These are phyloP conservation scores for Coniferiporia weirii DNA, from an alignment of 1,284 basidiomycete species.

Conservation along the genomic window DNA sequence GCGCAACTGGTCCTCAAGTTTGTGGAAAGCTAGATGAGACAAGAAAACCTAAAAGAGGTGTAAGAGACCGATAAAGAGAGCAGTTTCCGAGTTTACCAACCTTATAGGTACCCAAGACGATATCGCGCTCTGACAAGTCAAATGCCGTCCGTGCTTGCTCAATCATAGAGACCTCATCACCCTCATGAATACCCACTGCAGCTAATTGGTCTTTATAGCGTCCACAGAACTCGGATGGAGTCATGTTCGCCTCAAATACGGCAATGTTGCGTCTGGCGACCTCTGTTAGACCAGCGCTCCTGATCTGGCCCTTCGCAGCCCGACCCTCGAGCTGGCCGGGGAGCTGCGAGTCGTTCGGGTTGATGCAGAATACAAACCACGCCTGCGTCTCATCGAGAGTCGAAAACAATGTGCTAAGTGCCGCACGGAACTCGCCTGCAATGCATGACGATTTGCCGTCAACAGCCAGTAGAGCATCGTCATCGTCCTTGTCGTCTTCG, in stretches of 20 bases:
- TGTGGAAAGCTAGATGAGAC: slow-evolving; percentile 82
- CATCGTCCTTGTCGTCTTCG: slow-evolving; percentile 51
- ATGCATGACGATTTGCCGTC: slow-evolving; percentile 59
- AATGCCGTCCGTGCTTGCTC: slow-evolving; percentile 60
- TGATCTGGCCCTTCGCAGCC: slow-evolving; percentile 88
- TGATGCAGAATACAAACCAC: slow-evolving; percentile 92
- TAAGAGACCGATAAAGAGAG: slow-evolving; percentile 2
- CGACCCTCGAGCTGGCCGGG: slow-evolving; percentile 92
- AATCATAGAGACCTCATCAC: slow-evolving; percentile 46
- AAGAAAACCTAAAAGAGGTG: slow-evolving; percentile 71
- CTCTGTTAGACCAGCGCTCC: slow-evolving; percentile 76
- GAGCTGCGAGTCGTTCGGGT: slow-evolving; percentile 92
- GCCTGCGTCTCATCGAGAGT: slow-evolving; percentile 87
- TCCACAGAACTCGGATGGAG: slow-evolving; percentile 82
- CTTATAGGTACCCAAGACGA: slow-evolving; percentile 79
- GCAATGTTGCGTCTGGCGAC: slow-evolving; percentile 65
- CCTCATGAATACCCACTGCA: slow-evolving; percentile 44
- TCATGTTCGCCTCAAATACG: slow-evolving; percentile 82
- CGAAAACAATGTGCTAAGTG: slow-evolving; percentile 82
- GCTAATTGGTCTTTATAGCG: slow-evolving; percentile 66
- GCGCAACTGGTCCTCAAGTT: slow-evolving; percentile 84
- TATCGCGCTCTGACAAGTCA: slow-evolving; percentile 64
- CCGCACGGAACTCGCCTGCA: slow-evolving; percentile 81
- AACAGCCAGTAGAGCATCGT: slow-evolving; percentile 34
- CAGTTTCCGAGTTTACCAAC: slow-evolving; percentile 34